Conservation (phyloP, 352 stramenopile species). For the Phytopythium sindhum region DNA sequence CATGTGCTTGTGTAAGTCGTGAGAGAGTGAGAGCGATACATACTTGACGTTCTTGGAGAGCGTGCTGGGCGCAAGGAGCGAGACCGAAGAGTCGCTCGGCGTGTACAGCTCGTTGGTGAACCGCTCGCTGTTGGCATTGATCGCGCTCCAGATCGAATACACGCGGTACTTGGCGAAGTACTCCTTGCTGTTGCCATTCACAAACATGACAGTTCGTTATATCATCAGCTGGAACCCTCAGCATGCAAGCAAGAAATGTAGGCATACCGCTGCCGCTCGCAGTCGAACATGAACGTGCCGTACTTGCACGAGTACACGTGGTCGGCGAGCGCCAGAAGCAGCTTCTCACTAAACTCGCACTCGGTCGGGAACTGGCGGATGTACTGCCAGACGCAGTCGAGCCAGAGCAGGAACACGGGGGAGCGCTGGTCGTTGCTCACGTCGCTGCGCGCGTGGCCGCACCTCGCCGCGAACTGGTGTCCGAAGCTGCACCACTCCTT, state of each 20-base stretch:
- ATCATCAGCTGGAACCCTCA: not conserved
- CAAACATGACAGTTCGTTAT: not conserved
- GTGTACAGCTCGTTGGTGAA: constrained; percentile 73
- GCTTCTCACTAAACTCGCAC: constrained; percentile 96
- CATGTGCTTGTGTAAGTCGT: not conserved
- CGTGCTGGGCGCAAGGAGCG: constrained; percentile 62
- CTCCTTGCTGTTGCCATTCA: constrained; percentile 43
- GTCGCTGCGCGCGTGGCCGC: constrained; percentile 90
- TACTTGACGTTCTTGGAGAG: constrained; percentile 89
- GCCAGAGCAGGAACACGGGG: constrained; percentile 98
- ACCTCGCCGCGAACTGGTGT: constrained; percentile 95
- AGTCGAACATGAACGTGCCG: constrained; percentile 98
- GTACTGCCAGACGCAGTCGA: constrained; percentile 98
- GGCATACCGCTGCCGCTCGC: constrained; percentile 80
- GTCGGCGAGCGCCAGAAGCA: constrained; percentile 93
- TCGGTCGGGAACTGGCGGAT: constrained; percentile 93
- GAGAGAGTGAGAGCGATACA: constrained; percentile 15
- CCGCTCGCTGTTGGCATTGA: constrained; percentile 65
- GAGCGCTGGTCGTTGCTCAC: constrained; percentile 92
- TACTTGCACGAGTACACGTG: constrained; percentile 97
- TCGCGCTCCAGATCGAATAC: constrained; percentile 78
- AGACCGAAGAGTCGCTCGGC: constrained; percentile 29
- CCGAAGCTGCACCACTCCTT: constrained; percentile 99
- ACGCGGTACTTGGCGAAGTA: constrained; percentile 74
- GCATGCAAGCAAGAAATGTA: constrained; percentile 1